These are phyloP conservation scores for Tricholoma bakamatsutake DNA, from an alignment of 768 basidiomycete species.

Conservation along the genomic window DNA sequence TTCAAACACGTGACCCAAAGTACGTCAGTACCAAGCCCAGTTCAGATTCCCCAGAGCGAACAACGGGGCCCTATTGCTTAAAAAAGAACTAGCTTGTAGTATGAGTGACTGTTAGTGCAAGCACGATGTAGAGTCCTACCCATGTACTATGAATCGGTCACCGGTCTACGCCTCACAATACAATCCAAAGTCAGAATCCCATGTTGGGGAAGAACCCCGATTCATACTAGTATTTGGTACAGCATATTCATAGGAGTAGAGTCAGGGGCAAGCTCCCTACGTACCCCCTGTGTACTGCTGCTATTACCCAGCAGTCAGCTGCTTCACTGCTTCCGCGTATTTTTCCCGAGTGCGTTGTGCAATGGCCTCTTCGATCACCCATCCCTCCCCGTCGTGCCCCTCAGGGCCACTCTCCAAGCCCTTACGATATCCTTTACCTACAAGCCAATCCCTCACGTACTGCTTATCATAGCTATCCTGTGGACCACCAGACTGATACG, in stretches of 20 bases:
- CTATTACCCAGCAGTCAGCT: conserved; percentile 33
- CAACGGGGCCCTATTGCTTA: too few relatives aligned
- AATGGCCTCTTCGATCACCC: conserved; percentile 70
- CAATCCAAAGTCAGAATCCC: too few relatives aligned
- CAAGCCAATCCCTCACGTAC: conserved; percentile 88
- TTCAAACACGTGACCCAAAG: background rate
- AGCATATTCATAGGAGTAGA: background rate
- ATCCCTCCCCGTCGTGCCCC: conserved; percentile 65
- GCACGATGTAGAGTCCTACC: too few relatives aligned
- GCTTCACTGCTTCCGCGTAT: conserved; percentile 72
- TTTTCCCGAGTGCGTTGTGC: conserved; percentile 71
- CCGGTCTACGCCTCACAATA: too few relatives aligned
- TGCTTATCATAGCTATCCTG: conserved; percentile 98
- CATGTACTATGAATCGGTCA: too few relatives aligned
- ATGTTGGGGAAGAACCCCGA: too few relatives aligned
- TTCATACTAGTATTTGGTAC: too few relatives aligned
- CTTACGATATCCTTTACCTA: conserved; percentile 63
- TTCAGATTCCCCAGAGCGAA: too few relatives aligned
- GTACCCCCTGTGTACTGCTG: background rate
- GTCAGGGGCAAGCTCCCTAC: too few relatives aligned
- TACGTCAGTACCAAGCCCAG: too few relatives aligned
- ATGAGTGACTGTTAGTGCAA: too few relatives aligned
- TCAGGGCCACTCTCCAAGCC: conserved; percentile 73
- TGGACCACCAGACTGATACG: conserved; percentile 64
- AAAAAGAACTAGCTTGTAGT: too few relatives aligned